phyloP scores from a whole-genome alignment of 805 yeast genomes.

The Diddensiella santjacobensis region DNA sequence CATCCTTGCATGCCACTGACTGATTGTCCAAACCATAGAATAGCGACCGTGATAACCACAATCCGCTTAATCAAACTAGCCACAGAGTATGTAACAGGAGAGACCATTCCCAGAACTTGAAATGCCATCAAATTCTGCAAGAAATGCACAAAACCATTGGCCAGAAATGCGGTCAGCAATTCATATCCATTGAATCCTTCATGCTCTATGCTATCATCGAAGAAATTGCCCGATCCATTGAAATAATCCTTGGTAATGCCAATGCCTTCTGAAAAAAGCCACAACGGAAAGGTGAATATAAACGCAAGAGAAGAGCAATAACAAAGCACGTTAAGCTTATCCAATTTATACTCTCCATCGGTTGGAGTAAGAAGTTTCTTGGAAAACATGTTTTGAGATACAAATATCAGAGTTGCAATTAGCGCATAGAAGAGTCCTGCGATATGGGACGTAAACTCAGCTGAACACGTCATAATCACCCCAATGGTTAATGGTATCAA shows the following conservation, averaged over 20 bases:
- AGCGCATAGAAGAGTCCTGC: constrained; percentile 68
- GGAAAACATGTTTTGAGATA: constrained; percentile 81
- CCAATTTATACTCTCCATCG: constrained; percentile 47
- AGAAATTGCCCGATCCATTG: constrained; percentile 7
- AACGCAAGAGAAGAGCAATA: constrained; percentile 77
- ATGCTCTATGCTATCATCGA: constrained; percentile 5
- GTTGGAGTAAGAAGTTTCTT: constrained; percentile 64
- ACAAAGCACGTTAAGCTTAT: constrained; percentile 73
- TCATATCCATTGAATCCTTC: constrained; percentile 11
- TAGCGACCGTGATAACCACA: constrained; percentile 76
- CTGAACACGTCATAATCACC: constrained; percentile 62
- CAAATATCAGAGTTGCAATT: constrained; percentile 68
- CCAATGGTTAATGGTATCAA: constrained; percentile 77
- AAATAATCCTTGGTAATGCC: constrained; percentile 18
- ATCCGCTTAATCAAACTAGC: constrained; percentile 87
- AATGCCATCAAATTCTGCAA: constrained; percentile 77
- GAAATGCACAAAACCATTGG: constrained; percentile 76
- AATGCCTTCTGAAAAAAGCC: constrained; percentile 57
- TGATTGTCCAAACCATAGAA: constrained; percentile 53
- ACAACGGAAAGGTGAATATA: constrained; percentile 66
- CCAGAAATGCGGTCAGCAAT: constrained; percentile 43
- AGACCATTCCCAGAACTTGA: constrained; percentile 72
- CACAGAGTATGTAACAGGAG: constrained; percentile 81
- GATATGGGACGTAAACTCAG: constrained; percentile 43
- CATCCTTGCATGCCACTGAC: constrained; percentile 37